Evolutionary conservation across 108 stramenopile genomes (phyloP).

Genomic region (Mediolabrus comicus): DNA sequence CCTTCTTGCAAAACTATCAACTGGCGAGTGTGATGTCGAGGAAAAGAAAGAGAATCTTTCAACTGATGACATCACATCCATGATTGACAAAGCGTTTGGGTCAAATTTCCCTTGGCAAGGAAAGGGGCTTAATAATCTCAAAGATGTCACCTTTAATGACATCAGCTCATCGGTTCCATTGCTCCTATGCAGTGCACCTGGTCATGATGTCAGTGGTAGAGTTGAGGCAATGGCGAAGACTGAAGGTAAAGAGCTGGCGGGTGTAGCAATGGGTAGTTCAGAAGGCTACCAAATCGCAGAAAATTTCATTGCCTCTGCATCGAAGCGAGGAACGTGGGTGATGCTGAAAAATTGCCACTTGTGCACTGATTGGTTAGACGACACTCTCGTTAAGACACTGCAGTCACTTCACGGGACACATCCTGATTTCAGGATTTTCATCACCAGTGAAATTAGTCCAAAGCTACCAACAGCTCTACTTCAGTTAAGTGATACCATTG

Average conservation of each 20-base stretch:
- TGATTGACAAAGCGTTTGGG: slow-evolving; percentile 65
- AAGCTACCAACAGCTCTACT: slow-evolving; percentile 83
- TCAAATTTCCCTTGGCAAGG: slow-evolving; percentile 89
- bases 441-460: slow-evolving; percentile 91
- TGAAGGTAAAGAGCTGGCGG: slow-evolving; percentile 63
- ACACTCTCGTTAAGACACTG: slow-evolving; percentile 92
- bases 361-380: slow-evolving; percentile 96
- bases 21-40: slow-evolving; percentile 34
- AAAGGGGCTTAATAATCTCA: slow-evolving; percentile 82
- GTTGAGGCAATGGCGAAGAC: slow-evolving; percentile 91
- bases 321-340: slow-evolving; percentile 94
- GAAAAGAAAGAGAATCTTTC: slow-evolving; percentile 12
- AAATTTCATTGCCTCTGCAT: slow-evolving; percentile 64
- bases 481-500: slow-evolving; percentile 74
- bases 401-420: slow-evolving; percentile 76
- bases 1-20: slow-evolving; percentile 78
- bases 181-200: slow-evolving; percentile 91
- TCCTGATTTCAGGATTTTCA: slow-evolving; percentile 86
- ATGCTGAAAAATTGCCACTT: slow-evolving; percentile 97
- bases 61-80: slow-evolving; percentile 52
- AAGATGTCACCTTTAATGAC: slow-evolving; percentile 70
- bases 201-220: slow-evolving; percentile 96
- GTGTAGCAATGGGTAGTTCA: slow-evolving; percentile 95
- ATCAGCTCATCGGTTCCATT: slow-evolving; percentile 72
- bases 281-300: slow-evolving; percentile 93